Base-by-base conservation (phyloP, 2,329 filamentous ascomycete species). In the Hypoxylon sp. region DNA sequence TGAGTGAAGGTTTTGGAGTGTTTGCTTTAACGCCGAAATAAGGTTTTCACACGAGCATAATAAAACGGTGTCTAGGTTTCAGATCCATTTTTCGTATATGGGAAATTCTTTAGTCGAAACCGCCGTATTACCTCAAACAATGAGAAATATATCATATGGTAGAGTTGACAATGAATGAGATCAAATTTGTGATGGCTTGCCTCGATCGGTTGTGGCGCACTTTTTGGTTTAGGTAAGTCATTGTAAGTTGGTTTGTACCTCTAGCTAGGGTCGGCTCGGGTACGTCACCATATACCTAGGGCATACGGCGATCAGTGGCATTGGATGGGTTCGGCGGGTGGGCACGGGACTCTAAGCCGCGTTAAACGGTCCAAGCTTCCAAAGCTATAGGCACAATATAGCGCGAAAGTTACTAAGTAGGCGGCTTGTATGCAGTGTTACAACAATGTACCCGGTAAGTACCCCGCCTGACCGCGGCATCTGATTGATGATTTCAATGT, bases 401-500 rank as follows among this genome's bases (percentile, higher is more conserved):
- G 35, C 52, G 50, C 39, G n/a, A 46, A 47, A 26, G 17, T 59
- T 31, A 31, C 29, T 31, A 31, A 6, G 29, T 59, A 65, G 44
- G 44, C 33, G 42, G n/a, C 46, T 57, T 57, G n/a, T 22, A 58
- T 44, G 31, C 44, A 24, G 53, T 61, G 47, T 26, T 37, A 58
- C 61, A 42, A 24, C 26, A 42, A n/a, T 26, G 37, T 59, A 70
- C 68, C 61, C 50, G 8, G 55, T 57, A 53, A 53, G 37, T 59
- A 63, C 68, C 68, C 68, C 68, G 68, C 68, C 68, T 68, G 65
- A 71, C 65, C 31, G 44, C 62, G 37, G 64, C 67, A 70, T 70
- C 64, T 68, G 67, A 70, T 70, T 67, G 67, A 67, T 62, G 62
- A 68, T 66, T 68, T 58, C 54, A 53, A 51, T 35, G 42, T 51